Base-by-base conservation (phyloP, 2,329 filamentous ascomycete species). In the Lecanicillium sp. region DNA sequence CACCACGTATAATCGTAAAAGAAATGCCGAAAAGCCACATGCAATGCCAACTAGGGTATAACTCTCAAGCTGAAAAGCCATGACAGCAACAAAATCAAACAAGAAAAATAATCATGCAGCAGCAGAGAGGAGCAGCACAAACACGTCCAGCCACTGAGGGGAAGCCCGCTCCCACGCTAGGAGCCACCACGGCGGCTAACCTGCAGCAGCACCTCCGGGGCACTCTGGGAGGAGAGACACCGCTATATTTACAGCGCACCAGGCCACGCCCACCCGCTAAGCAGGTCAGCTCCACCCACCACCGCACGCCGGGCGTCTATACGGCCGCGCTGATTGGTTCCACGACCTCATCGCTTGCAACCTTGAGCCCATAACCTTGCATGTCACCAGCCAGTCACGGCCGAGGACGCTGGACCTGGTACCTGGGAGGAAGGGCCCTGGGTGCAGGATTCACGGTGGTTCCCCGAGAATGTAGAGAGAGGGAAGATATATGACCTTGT, bases 281-380 rank as follows among this genome's bases (percentile, higher is more conserved):
- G n/a, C n/a, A n/a, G n/a, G n/a, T n/a, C n/a, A n/a, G n/a, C n/a
- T n/a, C 32, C 32, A 35, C 12, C 32, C 21, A 19, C 24, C 17
- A 19, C 29, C 17, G n/a, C 1, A 17, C 21, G 32, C 39, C 32
- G 46, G 55, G 56, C 56, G 56, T 56, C 53, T 58, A 58, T 33
- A 35, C 20, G 45, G 37, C 48, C 27, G 50, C 47, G 40, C 36
- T 58, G 46, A 58, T 58, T 56, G 56, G 56, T 17, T 48, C 39
- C 21, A 40, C 47, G 49, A 44, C 37, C 27, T 35, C 12, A 15
- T 35, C 32, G 32, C 32, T 35, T 35, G 17, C 14, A 6, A 8
- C 32, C n/a, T n/a, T n/a, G n/a, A n/a, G n/a, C n/a, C 43, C 30
- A 5, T 37, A 30, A 29, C 32, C 7, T 2, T 44, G 30, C 42